These are phyloP conservation scores for Tolypocladium tundrense DNA, from an alignment of 2,329 filamentous ascomycete species.

Conservation along the genomic window DNA sequence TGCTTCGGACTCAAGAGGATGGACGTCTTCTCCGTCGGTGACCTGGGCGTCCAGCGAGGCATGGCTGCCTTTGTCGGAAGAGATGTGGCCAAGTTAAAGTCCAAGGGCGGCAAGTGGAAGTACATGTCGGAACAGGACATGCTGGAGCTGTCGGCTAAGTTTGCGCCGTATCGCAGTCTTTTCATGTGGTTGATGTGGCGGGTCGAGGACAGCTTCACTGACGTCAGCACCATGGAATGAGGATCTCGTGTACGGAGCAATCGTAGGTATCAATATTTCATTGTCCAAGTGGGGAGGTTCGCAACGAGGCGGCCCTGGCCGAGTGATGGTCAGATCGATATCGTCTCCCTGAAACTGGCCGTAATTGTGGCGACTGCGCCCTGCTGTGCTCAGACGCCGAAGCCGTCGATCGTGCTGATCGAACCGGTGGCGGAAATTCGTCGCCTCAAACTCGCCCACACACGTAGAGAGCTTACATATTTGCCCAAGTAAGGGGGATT, in stretches of 20 bases:
- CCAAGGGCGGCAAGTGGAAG: conserved; percentile 83
- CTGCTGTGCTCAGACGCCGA: neutral
- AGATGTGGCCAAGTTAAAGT: conserved; percentile 76
- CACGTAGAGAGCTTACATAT: neutral
- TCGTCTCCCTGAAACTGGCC: neutral
- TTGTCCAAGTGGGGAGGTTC: neutral
- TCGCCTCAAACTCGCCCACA: neutral
- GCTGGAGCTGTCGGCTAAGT: conserved; percentile 68
- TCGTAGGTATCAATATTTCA: neutral
- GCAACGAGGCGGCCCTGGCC: neutral
- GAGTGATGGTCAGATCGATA: neutral
- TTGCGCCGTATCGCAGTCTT: conserved; percentile 77
- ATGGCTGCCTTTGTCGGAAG: conserved; percentile 81
- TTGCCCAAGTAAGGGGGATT: neutral
- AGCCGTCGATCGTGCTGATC: neutral
- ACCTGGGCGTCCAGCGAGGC: conserved; percentile 87
- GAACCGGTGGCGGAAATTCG: neutral
- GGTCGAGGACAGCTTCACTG: conserved; percentile 56
- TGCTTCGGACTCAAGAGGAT: conserved; percentile 89
- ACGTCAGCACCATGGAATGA: conserved; percentile 51
- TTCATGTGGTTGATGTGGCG: conserved; percentile 99
- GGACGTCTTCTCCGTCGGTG: conserved; percentile 88
- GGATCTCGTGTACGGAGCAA: neutral
- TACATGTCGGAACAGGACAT: conserved; percentile 95
- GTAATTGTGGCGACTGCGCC: too few species aligned